A percentile compares a stretch with the other conserved stretches of the same genome.
phyloP scores from a whole-genome alignment of 2,329 filamentous ascomycete species.

The Venturia asperata region DNA sequence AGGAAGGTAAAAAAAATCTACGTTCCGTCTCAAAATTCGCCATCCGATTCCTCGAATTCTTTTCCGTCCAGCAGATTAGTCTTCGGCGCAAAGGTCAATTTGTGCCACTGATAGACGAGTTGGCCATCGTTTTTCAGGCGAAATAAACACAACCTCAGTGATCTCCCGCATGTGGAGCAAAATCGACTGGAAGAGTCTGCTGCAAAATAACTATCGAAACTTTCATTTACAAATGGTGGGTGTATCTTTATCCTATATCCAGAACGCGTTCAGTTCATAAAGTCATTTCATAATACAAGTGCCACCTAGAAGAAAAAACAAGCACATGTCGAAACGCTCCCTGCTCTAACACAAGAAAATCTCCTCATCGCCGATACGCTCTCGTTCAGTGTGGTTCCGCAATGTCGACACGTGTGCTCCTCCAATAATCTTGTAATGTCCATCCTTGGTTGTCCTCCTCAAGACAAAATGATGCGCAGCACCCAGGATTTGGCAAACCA shows the following conservation, averaged over 20 bases:
- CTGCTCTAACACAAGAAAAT: background rate
- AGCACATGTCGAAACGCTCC: background rate
- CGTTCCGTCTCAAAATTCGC: too few relatives aligned
- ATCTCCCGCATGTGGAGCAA: background rate
- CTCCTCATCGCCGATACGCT: background rate
- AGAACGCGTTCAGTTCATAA: background rate
- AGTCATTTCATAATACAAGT: conserved; percentile 4
- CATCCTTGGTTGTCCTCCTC: background rate
- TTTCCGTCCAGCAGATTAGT: too few relatives aligned
- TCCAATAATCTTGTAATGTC: conserved; percentile 2
- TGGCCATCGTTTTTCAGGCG: too few relatives aligned
- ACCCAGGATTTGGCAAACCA: conserved; percentile 6
- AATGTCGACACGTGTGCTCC: background rate
- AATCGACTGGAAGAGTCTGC: background rate
- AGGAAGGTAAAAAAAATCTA: too few relatives aligned
- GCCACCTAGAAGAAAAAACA: background rate
- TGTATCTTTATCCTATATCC: background rate
- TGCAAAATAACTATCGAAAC: background rate
- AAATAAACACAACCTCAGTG: background rate
- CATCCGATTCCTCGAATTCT: too few relatives aligned
- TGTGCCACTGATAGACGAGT: too few relatives aligned
- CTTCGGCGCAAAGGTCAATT: too few relatives aligned
- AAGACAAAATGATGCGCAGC: conserved; percentile 7
- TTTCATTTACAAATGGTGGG: background rate
- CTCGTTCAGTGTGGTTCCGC: background rate